phyloP scores from a whole-genome alignment of 2,329 filamentous ascomycete genomes.

The Ophiostoma piceae region DNA sequence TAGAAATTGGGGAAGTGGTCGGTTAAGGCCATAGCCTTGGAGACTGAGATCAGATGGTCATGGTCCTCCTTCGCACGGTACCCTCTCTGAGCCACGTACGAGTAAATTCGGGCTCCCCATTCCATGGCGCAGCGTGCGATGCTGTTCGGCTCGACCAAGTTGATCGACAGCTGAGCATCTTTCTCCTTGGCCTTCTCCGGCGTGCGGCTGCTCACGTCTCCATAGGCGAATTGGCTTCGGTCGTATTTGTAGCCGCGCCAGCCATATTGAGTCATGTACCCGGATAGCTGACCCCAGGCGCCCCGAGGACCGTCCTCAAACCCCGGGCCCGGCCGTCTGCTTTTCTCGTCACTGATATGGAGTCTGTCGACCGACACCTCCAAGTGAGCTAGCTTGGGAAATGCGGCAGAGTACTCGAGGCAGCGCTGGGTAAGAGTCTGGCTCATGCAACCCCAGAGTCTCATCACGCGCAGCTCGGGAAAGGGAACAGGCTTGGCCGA shows the following conservation, averaged over 20 bases:
- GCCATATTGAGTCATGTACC: neutral
- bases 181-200: neutral
- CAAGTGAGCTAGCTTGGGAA: conserved; percentile 44
- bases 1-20: neutral
- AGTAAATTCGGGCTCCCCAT: conserved; percentile 21
- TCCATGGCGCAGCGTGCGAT: neutral
- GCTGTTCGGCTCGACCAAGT: conserved; percentile 11
- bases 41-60: neutral
- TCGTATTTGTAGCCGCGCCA: neutral
- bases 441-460: conserved; percentile 31
- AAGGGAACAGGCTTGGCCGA: conserved; percentile 39
- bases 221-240: neutral
- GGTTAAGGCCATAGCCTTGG: too few relatives aligned
- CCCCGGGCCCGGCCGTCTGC: neutral
- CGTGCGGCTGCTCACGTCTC: neutral
- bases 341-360: neutral
- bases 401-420: conserved; percentile 39
- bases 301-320: neutral
- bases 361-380: conserved; percentile 37
- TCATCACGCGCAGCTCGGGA: conserved; percentile 43
- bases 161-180: neutral
- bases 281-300: neutral
- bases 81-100: conserved; percentile 8
- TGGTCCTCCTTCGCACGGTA: neutral
- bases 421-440: conserved; percentile 37